These are phyloP conservation scores for Pythium diclinum DNA, from an alignment of 352 stramenopile species.

Conservation along the genomic window DNA sequence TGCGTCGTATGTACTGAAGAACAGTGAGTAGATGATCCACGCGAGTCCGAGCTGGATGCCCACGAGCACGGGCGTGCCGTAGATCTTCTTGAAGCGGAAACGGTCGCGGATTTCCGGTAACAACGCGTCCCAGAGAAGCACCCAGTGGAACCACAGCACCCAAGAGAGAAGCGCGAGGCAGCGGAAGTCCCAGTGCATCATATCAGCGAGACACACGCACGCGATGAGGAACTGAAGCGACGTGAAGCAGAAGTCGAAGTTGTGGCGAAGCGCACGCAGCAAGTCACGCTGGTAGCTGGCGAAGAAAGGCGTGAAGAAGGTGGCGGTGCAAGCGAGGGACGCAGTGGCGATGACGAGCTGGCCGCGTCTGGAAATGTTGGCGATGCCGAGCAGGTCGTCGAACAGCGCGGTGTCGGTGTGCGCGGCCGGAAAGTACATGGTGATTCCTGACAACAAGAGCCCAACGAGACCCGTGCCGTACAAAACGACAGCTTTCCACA, in stretches of 20 bases:
- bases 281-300: slow-evolving; percentile 22
- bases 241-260: slow-evolving; percentile 29
- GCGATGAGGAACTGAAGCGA: slow-evolving; percentile 17
- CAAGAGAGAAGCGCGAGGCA: slow-evolving; percentile 20
- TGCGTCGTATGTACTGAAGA: slow-evolving; percentile 23
- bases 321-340: slow-evolving; percentile 7
- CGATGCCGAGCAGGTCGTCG: background rate
- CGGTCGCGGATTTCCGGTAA: slow-evolving; percentile 11
- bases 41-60: slow-evolving; percentile 18
- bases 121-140: slow-evolving; percentile 24
- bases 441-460: slow-evolving; percentile 16
- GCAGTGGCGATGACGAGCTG: background rate
- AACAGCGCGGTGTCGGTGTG: background rate
- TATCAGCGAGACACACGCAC: slow-evolving; percentile 20
- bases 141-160: slow-evolving; percentile 28
- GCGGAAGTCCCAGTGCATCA: slow-evolving; percentile 26
- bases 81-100: slow-evolving; percentile 23
- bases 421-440: slow-evolving; percentile 21
- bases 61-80: slow-evolving; percentile 21
- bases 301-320: slow-evolving; percentile 13
- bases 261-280: slow-evolving; percentile 9
- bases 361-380: background rate
- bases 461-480: background rate
- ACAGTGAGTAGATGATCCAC: slow-evolving; percentile 29
- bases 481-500: background rate